phyloP scores from a whole-genome alignment of 2,329 filamentous ascomycete species.

The Trichophyton rubrum region DNA sequence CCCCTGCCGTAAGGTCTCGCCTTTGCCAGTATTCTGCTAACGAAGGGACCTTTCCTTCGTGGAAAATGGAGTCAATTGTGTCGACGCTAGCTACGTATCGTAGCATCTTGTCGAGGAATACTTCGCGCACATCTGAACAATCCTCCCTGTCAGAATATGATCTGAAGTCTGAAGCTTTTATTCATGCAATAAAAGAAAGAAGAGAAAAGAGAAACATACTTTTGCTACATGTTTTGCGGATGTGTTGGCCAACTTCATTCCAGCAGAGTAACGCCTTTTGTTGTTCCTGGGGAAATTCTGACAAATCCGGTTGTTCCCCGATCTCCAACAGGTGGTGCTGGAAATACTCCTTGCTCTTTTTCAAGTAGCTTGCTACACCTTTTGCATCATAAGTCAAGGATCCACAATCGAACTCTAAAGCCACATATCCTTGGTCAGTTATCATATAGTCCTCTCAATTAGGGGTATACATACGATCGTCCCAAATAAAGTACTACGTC shows the following conservation, averaged over 20 bases:
- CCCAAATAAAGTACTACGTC: slow-evolving; percentile 2
- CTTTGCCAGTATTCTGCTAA: not conserved
- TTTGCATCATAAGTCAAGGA: not conserved
- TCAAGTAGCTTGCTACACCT: not conserved
- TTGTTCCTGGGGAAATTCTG: not conserved
- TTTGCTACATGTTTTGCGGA: not conserved
- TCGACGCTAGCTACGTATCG: not conserved
- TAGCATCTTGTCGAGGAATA: not conserved
- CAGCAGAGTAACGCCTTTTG: not conserved
- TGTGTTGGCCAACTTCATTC: not conserved
- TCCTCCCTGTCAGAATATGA: not conserved
- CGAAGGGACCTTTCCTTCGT: not conserved
- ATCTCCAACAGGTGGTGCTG: not conserved
- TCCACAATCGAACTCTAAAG: not conserved
- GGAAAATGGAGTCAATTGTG: not conserved
- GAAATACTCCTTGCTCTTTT: not conserved
- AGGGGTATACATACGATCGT: not conserved
- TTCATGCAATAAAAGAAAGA: not conserved
- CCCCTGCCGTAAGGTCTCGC: not conserved
- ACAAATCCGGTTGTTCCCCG: not conserved
- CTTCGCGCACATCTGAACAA: not conserved
- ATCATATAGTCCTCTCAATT: not conserved
- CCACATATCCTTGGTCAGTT: not conserved
- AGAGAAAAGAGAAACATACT: not conserved
- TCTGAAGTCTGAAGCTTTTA: no score